Evolutionary conservation across 2,329 filamentous ascomycete genomes (phyloP).

Genomic region (Scleromitrula shiraiana): DNA sequence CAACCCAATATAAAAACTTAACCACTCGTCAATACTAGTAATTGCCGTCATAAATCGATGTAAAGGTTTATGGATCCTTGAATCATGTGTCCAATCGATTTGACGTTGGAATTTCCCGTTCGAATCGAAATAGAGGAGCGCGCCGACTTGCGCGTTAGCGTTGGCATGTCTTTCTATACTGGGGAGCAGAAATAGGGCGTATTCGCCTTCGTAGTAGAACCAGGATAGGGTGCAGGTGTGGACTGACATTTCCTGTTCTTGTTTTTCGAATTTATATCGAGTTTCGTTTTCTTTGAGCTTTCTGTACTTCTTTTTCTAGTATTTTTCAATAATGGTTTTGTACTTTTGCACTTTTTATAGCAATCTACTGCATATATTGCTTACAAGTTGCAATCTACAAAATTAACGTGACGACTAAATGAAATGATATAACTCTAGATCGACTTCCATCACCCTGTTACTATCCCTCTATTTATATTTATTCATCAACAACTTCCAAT

Average conservation of each 20-base stretch:
- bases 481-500: no score
- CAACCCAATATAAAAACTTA: conserved; percentile 1
- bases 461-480: no score
- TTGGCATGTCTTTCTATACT: neutral
- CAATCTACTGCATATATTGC: no score
- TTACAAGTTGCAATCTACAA: no score
- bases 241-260: neutral
- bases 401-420: no score
- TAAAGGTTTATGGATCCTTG: neutral
- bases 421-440: no score
- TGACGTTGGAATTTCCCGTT: neutral
- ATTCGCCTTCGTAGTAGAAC: neutral
- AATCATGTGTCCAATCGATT: neutral
- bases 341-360: no score
- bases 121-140: neutral
- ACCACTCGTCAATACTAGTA: neutral
- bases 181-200: neutral
- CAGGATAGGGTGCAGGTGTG: neutral
- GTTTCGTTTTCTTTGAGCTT: neutral
- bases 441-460: no score
- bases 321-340: no score
- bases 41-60: neutral
- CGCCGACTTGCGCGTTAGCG: neutral
- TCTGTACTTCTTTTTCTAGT: no score
- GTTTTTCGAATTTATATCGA: neutral